A percentile compares a stretch with the other conserved stretches of the same genome.
Conservation (phyloP, 192 early-diverging fungal species). For the Coemansia sp. region DNA sequence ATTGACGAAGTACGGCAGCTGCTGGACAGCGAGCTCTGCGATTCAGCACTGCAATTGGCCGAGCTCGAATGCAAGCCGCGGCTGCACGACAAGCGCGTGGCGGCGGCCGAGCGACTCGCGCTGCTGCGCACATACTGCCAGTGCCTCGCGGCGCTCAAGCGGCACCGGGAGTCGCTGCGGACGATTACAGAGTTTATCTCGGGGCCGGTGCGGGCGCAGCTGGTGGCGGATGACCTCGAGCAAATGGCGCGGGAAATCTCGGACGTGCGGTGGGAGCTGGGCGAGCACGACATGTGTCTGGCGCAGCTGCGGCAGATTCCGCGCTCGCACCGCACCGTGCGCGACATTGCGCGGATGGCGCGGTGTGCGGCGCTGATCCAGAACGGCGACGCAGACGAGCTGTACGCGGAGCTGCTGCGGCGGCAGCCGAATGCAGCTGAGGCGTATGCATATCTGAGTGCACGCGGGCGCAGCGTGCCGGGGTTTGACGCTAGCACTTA, state of each 20-base stretch:
- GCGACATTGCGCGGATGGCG: conserved; percentile 40
- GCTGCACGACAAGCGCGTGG: background rate
- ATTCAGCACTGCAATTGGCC: conserved; percentile 39
- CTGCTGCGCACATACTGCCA: conserved; percentile 16
- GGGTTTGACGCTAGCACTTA: conserved; percentile 10
- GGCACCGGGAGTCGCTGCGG: conserved; percentile 23
- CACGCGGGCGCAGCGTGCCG: background rate
- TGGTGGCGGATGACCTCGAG: conserved; percentile 23
- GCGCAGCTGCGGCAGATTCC: conserved; percentile 51
- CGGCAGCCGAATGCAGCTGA: conserved; percentile 38
- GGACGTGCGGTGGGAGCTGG: conserved; percentile 29
- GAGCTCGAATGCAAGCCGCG: conserved; percentile 41
- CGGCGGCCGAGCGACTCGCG: conserved; percentile 17
- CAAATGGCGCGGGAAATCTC: conserved; percentile 39
- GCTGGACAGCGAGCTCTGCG: conserved; percentile 38
- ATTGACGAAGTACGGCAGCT: conserved; percentile 35
- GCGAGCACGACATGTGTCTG: conserved; percentile 43
- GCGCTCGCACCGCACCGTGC: conserved; percentile 14
- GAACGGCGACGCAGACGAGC: conserved; percentile 19
- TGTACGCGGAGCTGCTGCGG: conserved; percentile 23
- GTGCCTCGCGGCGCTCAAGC: conserved; percentile 15
- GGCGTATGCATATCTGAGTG: conserved; percentile 16
- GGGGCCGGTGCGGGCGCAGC: conserved; percentile 11
- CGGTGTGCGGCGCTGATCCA: conserved; percentile 29
- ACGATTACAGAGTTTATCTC: conserved; percentile 37